A percentile compares a stretch with the other conserved stretches of the same genome.
Conservation (phyloP, 495 filamentous ascomycete genomes). For the Penicillium macrosclerotiorum region DNA sequence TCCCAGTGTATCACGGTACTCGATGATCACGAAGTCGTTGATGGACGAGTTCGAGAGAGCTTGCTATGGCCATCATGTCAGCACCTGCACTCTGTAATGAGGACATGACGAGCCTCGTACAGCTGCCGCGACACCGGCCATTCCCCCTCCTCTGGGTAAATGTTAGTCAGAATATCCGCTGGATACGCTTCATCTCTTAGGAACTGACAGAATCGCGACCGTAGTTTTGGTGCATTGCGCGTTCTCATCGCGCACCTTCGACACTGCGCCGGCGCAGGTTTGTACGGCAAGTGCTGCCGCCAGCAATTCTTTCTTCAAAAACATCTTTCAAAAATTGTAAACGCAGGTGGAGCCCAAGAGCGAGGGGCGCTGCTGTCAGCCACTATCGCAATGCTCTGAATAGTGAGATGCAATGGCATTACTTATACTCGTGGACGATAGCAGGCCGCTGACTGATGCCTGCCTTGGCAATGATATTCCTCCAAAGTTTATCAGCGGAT, state of each 20-base stretch:
- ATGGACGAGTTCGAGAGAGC: conserved; percentile 18
- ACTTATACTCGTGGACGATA: background rate
- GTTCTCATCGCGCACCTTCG: conserved; percentile 9
- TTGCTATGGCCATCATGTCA: conserved; percentile 7
- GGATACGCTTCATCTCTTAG: background rate
- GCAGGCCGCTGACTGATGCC: too few relatives aligned
- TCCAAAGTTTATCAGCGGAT: conserved; percentile 1
- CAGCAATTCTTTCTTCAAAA: conserved; percentile 9
- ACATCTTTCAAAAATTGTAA: conserved; percentile 1
- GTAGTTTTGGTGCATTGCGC: conserved; percentile 29
- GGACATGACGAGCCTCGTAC: conserved; percentile 26
- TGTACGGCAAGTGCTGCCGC: conserved; percentile 10
- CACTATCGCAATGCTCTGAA: background rate
- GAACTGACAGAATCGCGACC: conserved; percentile 31
- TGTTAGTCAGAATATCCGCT: background rate
- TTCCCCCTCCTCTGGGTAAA: conserved; percentile 25
- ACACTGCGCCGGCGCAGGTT: conserved; percentile 10
- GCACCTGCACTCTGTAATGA: background rate
- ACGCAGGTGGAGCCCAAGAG: background rate
- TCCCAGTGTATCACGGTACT: conserved; percentile 19
- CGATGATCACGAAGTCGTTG: conserved; percentile 21
- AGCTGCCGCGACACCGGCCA: conserved; percentile 67
- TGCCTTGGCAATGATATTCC: too few relatives aligned
- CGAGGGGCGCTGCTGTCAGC: background rate
- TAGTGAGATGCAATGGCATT: background rate